Conservation (phyloP, 2,329 filamentous ascomycete genomes). For the Aureobasidium vineae region DNA sequence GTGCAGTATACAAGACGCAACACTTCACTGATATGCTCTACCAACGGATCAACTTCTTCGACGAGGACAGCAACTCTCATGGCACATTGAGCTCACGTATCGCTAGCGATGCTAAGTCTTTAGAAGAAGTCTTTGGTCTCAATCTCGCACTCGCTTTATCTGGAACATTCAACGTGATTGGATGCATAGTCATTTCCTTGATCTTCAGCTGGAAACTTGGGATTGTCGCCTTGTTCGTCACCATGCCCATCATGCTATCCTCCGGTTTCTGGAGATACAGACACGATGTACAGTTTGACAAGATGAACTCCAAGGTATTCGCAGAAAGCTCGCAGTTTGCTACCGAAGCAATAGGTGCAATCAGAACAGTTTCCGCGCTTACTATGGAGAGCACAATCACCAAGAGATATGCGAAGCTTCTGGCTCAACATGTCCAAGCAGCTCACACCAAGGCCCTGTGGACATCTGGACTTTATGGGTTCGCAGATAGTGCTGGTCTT, state of each 20-base stretch:
- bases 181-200: conserved; percentile 47
- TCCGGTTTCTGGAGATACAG: conserved; percentile 38
- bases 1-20: conserved; percentile 39
- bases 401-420: conserved; percentile 55
- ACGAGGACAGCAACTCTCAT: conserved; percentile 46
- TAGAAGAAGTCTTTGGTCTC: conserved; percentile 48
- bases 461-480: conserved; percentile 60
- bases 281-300: conserved; percentile 53
- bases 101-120: conserved; percentile 48
- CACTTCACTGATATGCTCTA: conserved; percentile 46
- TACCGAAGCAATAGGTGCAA: conserved; percentile 39
- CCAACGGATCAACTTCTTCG: conserved; percentile 47
- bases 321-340: conserved; percentile 48
- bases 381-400: conserved; percentile 63
- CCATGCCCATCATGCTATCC: conserved; percentile 56
- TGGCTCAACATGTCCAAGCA: conserved; percentile 55
- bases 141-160: conserved; percentile 50
- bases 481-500: conserved; percentile 61
- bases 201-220: conserved; percentile 42
- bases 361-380: conserved; percentile 55
- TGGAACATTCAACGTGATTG: conserved; percentile 49
- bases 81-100: conserved; percentile 46
- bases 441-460: conserved; percentile 60
- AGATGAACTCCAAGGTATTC: conserved; percentile 35
- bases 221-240: conserved; percentile 37